phyloP scores from a whole-genome alignment of 2,329 filamentous ascomycete species.

The Colletotrichum euphorbiae region DNA sequence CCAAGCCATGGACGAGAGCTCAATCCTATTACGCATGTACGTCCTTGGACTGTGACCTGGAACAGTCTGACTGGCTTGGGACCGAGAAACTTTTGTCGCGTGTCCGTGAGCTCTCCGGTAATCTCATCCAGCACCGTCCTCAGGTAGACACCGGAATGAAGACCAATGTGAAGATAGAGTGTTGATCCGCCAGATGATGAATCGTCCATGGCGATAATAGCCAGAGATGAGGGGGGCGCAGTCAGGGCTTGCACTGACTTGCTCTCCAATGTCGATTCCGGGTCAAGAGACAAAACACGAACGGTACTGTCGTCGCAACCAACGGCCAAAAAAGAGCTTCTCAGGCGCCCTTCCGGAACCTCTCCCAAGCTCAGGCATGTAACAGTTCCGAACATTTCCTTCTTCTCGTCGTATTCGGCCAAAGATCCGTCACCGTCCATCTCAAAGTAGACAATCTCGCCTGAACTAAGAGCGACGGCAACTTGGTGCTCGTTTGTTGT shows the following conservation, averaged over 20 bases:
- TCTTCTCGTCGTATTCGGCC: conserved; percentile 94
- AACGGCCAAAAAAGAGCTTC: conserved; percentile 94
- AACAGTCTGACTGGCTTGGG: conserved; percentile 91
- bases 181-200: conserved; percentile 89
- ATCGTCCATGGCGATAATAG: conserved; percentile 96
- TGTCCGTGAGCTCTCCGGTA: conserved; percentile 95
- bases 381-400: conserved; percentile 94
- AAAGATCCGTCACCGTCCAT: conserved; percentile 92
- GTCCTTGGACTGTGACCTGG: conserved; percentile 86
- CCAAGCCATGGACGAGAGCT: conserved; percentile 97
- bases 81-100: conserved; percentile 92
- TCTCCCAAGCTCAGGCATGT: conserved; percentile 94
- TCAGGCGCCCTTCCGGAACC: conserved; percentile 87
- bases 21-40: conserved; percentile 86
- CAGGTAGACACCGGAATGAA: conserved; percentile 95
- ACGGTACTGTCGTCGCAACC: conserved; percentile 98
- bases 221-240: conserved; percentile 86
- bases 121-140: conserved; percentile 95
- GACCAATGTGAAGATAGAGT: conserved; percentile 93
- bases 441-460: conserved; percentile 98
- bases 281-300: conserved; percentile 88
- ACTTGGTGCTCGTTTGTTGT: conserved; percentile 95
- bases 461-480: conserved; percentile 91
- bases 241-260: conserved; percentile 95
- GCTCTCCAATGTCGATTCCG: conserved; percentile 89